phyloP scores from a whole-genome alignment of 2,329 filamentous ascomycete species.

The Diaporthe helianthi region DNA sequence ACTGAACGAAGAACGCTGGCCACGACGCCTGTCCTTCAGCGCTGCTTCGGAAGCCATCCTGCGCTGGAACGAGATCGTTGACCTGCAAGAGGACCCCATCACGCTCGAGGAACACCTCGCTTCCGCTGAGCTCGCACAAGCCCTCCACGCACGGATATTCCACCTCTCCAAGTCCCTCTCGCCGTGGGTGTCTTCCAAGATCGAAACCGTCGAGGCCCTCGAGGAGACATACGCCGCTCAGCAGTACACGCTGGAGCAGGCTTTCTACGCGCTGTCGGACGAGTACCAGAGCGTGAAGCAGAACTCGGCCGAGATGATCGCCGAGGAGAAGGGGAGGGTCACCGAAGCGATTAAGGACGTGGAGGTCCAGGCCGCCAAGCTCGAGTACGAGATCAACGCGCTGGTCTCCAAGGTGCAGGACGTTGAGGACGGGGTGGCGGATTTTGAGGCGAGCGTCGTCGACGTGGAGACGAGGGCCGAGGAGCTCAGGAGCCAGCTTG shows the following conservation, averaged over 20 bases:
- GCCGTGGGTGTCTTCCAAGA: conserved; percentile 67
- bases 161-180: conserved; percentile 59
- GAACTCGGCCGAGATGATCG: conserved; percentile 71
- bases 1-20: conserved; percentile 68
- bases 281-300: conserved; percentile 73
- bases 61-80: conserved; percentile 65
- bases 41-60: conserved; percentile 78
- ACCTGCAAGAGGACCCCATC: conserved; percentile 39
- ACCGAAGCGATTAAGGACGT: conserved; percentile 78
- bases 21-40: conserved; percentile 77
- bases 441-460: conserved; percentile 80
- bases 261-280: conserved; percentile 75
- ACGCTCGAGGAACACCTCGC: conserved; percentile 46
- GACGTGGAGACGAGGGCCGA: conserved; percentile 72
- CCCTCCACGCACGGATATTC: conserved; percentile 60
- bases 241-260: conserved; percentile 67
- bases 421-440: conserved; percentile 80
- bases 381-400: conserved; percentile 89
- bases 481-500: conserved; percentile 67
- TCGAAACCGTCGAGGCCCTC: conserved; percentile 63
- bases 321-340: conserved; percentile 71
- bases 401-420: conserved; percentile 84
- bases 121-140: conserved; percentile 60
- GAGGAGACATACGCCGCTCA: conserved; percentile 69
- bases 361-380: conserved; percentile 79